A percentile compares a stretch with the other conserved stretches of the same genome.
Evolutionary conservation across 306 rosid genomes (phyloP).

Genomic region (Corylus avellana): DNA sequence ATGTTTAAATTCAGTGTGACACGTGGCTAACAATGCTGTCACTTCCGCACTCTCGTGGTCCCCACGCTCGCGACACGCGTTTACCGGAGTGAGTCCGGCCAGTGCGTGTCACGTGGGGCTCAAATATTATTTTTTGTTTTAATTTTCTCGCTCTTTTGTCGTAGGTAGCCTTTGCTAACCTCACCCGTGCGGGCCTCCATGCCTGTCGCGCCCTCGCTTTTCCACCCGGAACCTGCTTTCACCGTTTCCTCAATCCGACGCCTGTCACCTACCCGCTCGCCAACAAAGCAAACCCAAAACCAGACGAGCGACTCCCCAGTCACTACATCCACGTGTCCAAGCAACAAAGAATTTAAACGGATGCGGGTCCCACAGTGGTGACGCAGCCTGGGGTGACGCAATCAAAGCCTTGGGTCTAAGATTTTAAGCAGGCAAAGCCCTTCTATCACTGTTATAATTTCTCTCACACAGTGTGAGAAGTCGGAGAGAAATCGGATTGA

Average conservation of each 20-base stretch:
- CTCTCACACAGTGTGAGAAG: constrained; percentile 34
- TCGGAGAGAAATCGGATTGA: constrained; percentile 54
- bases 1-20: constrained; percentile 13
- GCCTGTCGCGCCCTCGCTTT: neutral
- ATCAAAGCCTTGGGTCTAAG: constrained; percentile 29
- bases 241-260: constrained; percentile 7
- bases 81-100: constrained; percentile 40
- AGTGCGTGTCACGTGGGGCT: constrained; percentile 73
- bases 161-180: constrained; percentile 8
- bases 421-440: constrained; percentile 29
- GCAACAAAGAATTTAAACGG: neutral
- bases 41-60: constrained; percentile 36
- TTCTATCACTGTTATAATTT: constrained; percentile 13
- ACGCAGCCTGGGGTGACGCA: constrained; percentile 30
- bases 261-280: neutral
- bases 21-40: constrained; percentile 53
- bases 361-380: constrained; percentile 44
- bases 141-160: neutral
- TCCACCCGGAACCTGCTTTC: constrained; percentile 37
- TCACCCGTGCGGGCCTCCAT: constrained; percentile 11
- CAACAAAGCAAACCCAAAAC: neutral
- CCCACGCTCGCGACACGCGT: constrained; percentile 68
- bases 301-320: constrained; percentile 26
- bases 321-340: constrained; percentile 40
- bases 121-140: constrained; percentile 13